These are phyloP conservation scores for Saprolegnia parasitica DNA, from an alignment of 352 stramenopile species.

Conservation along the genomic window DNA sequence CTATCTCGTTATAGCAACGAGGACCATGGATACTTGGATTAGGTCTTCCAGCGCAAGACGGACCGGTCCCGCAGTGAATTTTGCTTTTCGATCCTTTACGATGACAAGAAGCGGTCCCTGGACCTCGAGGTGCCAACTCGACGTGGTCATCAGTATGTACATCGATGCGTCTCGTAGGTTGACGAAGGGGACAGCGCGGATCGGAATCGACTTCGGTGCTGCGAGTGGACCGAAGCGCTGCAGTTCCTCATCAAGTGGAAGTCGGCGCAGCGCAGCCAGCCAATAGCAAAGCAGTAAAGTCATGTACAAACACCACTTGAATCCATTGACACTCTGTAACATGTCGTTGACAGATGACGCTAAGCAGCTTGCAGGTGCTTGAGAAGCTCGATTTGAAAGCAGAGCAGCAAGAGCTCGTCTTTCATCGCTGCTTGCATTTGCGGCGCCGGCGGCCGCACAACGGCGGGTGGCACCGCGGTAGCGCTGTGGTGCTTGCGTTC, in stretches of 20 bases:
- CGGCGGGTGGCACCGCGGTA: not conserved
- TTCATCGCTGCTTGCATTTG: not conserved
- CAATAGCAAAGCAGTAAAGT: not conserved
- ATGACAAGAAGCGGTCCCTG: constrained; percentile 55
- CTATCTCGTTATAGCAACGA: not conserved
- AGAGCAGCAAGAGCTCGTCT: constrained; percentile 1
- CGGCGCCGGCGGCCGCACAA: not conserved
- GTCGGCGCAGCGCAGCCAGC: constrained; percentile 31
- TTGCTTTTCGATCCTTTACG: constrained; percentile 74
- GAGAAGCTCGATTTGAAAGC: constrained; percentile 16
- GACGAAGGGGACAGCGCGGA: constrained; percentile 56
- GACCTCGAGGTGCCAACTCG: constrained; percentile 53
- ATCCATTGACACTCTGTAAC: not conserved
- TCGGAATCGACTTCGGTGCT: constrained; percentile 54
- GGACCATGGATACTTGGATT: not conserved
- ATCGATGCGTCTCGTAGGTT: constrained; percentile 35
- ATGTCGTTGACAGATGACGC: not conserved
- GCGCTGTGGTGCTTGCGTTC: constrained; percentile 6
- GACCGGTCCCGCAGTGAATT: constrained; percentile 30
- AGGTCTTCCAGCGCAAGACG: constrained; percentile 23
- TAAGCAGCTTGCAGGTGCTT: not conserved
- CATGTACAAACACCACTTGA: not conserved
- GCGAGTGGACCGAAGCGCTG: constrained; percentile 63
- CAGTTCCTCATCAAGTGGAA: constrained; percentile 73
- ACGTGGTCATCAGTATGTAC: not conserved